Percentiles rank a stretch among this genome's conserved stretches.
Evolutionary conservation across 208 protist species (phyloP).

Genomic region (Leishmania tropica): DNA sequence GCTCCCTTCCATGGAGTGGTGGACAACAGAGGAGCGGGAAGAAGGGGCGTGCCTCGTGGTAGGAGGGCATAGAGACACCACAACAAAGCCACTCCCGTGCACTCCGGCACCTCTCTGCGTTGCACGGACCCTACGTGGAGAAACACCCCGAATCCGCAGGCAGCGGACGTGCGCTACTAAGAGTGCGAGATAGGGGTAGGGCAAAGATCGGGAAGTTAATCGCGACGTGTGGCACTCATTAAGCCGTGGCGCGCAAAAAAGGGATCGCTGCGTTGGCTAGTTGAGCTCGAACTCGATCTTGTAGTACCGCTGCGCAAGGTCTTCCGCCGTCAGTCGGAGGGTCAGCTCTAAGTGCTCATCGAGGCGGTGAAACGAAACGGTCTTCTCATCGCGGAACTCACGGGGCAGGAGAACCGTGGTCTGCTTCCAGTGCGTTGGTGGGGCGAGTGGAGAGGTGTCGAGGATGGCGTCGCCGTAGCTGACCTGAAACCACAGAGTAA

Average conservation of each 20-base stretch:
- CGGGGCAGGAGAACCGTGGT: slow-evolving; percentile 71
- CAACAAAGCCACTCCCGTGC: neutral
- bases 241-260: neutral
- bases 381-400: slow-evolving; percentile 34
- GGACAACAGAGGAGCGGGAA: neutral
- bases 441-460: slow-evolving; percentile 49
- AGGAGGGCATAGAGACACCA: neutral
- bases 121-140: neutral
- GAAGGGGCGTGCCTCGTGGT: neutral
- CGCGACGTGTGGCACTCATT: neutral
- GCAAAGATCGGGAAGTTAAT: neutral
- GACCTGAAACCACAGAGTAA: slow-evolving; percentile 83
- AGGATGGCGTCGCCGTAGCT: slow-evolving; percentile 38
- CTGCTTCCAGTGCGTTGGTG: slow-evolving; percentile 93
- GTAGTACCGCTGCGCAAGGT: slow-evolving; percentile 54
- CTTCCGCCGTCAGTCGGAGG: slow-evolving; percentile 32
- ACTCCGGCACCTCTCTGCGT: neutral
- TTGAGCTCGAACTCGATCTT: slow-evolving; percentile 59
- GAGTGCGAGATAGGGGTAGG: neutral
- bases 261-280: neutral
- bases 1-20: neutral
- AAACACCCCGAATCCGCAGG: neutral
- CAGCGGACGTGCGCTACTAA: neutral
- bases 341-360: slow-evolving; percentile 36
- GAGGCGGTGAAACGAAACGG: slow-evolving; percentile 37